phyloP scores from a whole-genome alignment of 768 basidiomycete species.

The Boletus patriciae region DNA sequence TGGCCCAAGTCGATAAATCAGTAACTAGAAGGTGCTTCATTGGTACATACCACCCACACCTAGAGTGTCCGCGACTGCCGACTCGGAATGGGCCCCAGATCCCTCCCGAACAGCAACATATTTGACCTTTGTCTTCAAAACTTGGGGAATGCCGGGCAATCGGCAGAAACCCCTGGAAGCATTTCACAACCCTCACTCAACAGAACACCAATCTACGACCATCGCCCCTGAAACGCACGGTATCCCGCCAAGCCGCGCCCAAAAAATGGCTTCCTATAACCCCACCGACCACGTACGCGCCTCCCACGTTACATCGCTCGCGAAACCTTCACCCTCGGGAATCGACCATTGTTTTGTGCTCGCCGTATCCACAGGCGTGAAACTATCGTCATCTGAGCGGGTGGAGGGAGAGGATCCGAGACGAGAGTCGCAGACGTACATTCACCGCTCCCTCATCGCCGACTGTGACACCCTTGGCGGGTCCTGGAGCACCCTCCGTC shows the following conservation, averaged over 20 bases:
- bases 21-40: too few relatives aligned
- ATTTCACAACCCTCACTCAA: constrained; percentile 35
- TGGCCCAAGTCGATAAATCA: too few relatives aligned
- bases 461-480: neutral
- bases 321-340: constrained; percentile 43
- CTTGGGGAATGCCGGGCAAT: too few relatives aligned
- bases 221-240: constrained; percentile 14
- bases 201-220: too few relatives aligned
- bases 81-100: too few relatives aligned
- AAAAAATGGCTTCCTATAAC: constrained; percentile 83
- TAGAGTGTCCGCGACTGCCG: too few relatives aligned
- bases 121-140: too few relatives aligned
- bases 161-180: too few relatives aligned
- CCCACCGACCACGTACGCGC: constrained; percentile 73
- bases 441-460: neutral
- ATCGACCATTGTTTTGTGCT: constrained; percentile 28
- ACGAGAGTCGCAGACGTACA: neutral
- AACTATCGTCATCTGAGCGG: neutral
- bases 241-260: constrained; percentile 69
- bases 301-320: constrained; percentile 78
- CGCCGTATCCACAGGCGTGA: constrained; percentile 18
- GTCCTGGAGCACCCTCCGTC: neutral
- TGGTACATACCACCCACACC: too few relatives aligned
- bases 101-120: too few relatives aligned
- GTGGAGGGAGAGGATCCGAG: neutral